Base-by-base conservation (phyloP, 2,329 filamentous ascomycete species). In the Verticillium nubilum region DNA sequence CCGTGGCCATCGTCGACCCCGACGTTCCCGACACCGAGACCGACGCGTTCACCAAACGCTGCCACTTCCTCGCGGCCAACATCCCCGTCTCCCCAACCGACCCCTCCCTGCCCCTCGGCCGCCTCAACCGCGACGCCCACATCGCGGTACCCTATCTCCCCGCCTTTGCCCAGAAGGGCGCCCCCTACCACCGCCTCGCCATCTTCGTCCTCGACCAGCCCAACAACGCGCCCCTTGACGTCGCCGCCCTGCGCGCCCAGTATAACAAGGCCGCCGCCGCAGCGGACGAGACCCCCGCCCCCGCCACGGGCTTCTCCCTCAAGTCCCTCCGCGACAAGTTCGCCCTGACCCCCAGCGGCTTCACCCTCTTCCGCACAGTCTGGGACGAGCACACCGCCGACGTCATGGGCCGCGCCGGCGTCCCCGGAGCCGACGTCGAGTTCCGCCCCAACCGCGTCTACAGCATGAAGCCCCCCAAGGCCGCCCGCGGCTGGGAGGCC, bases 341-440 rank as follows among this genome's bases (percentile, higher is more conserved):
- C 71, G 75, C 78, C 60, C 78, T 95, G 62, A 82, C 79, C 60
- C 85, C 93, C 7, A 86, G 97, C 60, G 93, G 93, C 52, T 90
- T 92, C 67, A 91, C 87, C 71, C 78, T 99, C 67, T 99, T 98
- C 86, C 87, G 95, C 65, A 88, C 86, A 61, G 78, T 89, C 65
- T 98, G 93, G 91, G 95, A 99, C 73, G 90, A 95, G 61, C 86
- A 84, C 67, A 99, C 91, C 58, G 86, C 85, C n/a, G 86, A 80
- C 56, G 91, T 99, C 63, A 97, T 99, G 94, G 80, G 86, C 70
- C 84, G 90, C 67, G 84, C 90, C 66, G 86, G 85, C 61, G 80
- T 96, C 63, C 82, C 86, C 28, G 92, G 92, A 54, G 86, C 87
- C 60, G 88, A 96, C 69, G 73, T 97, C 64, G 91, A 97, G 78